Evolutionary conservation across 768 basidiomycete genomes (phyloP).

Genomic region (Mycena galopus): DNA sequence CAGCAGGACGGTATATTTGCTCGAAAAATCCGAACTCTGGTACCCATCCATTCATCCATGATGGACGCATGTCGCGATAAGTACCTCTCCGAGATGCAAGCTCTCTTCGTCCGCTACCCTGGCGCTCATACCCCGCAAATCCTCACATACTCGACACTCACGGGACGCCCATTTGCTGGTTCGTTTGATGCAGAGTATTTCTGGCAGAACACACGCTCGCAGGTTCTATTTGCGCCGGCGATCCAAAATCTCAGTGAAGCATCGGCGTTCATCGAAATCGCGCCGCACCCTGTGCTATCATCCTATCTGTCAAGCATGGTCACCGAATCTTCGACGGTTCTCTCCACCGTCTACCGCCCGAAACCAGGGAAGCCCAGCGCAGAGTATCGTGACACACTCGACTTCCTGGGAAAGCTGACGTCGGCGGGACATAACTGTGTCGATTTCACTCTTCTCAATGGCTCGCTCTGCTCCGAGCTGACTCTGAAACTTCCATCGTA

Average conservation of each 20-base stretch:
- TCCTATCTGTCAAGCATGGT: conserved; percentile 41
- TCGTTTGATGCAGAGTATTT: conserved; percentile 42
- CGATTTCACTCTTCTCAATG: conserved; percentile 45
- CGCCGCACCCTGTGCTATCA: conserved; percentile 50
- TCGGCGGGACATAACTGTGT: conserved; percentile 41
- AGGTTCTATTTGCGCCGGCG: conserved; percentile 47
- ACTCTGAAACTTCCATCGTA: conserved; percentile 33
- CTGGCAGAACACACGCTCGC: conserved; percentile 47
- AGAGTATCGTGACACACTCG: conserved; percentile 30
- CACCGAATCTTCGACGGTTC: neutral
- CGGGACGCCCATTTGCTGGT: neutral
- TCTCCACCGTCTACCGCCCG: conserved; percentile 36
- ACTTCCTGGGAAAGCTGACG: conserved; percentile 42
- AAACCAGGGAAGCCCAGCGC: conserved; percentile 37
- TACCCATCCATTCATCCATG: neutral
- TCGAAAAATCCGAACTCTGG: neutral
- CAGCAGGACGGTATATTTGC: neutral
- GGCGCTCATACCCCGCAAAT: neutral
- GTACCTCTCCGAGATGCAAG: neutral
- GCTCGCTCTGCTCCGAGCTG: neutral
- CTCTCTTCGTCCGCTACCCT: neutral
- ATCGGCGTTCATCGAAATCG: conserved; percentile 46
- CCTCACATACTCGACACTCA: neutral
- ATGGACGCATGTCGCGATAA: neutral
- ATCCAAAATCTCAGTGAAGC: conserved; percentile 35